Percentiles rank a stretch among this genome's conserved stretches.
Evolutionary conservation across 108 stramenopile genomes (phyloP).

Genomic region (Discostella pseudostelligera): DNA sequence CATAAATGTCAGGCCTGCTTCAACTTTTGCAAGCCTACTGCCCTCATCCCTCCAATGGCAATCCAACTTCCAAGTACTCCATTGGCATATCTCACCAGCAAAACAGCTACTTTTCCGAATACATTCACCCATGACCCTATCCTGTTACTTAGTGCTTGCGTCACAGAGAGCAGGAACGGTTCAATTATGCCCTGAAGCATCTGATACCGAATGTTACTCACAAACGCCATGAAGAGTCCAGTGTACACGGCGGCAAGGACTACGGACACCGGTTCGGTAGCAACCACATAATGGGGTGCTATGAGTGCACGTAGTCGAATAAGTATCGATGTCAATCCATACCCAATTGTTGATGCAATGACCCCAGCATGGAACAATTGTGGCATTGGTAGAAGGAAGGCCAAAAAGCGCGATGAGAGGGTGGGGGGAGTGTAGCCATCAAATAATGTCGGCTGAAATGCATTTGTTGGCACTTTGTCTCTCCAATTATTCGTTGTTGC

Average conservation of each 20-base stretch:
- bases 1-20: slow-evolving; percentile 11
- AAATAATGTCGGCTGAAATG: slow-evolving; percentile 61
- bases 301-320: slow-evolving; percentile 48
- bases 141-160: not conserved
- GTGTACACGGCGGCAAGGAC: slow-evolving; percentile 67
- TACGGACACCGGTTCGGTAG: slow-evolving; percentile 60
- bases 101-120: slow-evolving; percentile 33
- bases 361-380: slow-evolving; percentile 71
- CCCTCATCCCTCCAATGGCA: slow-evolving; percentile 79
- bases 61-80: slow-evolving; percentile 70
- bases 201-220: slow-evolving; percentile 82
- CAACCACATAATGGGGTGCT: slow-evolving; percentile 46
- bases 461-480: slow-evolving; percentile 69
- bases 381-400: slow-evolving; percentile 62
- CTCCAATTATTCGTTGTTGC: slow-evolving; percentile 11
- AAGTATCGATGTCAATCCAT: slow-evolving; percentile 57
- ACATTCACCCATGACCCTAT: not conserved
- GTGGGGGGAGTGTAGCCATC: slow-evolving; percentile 63
- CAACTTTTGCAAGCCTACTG: slow-evolving; percentile 63
- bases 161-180: slow-evolving; percentile 55
- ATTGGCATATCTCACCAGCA: slow-evolving; percentile 60
- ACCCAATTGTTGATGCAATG: slow-evolving; percentile 67
- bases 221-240: slow-evolving; percentile 68
- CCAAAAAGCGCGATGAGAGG: slow-evolving; percentile 41
- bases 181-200: slow-evolving; percentile 79